phyloP scores from a whole-genome alignment of 345 rosid genomes.

The Acer negundo region DNA sequence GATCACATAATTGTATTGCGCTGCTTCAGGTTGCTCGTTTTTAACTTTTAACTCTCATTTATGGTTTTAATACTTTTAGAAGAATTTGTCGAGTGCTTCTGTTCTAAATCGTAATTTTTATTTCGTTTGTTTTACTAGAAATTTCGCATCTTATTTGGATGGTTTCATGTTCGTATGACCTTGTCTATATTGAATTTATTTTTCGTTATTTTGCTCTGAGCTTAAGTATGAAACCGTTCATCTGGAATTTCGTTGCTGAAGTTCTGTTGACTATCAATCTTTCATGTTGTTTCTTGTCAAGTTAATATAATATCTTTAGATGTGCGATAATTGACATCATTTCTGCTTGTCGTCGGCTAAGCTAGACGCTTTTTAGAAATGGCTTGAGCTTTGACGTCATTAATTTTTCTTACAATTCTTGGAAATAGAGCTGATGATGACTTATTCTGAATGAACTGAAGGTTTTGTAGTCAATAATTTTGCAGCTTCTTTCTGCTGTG shows the following conservation, averaged over 20 bases:
- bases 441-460: conserved; percentile 5
- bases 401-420: neutral
- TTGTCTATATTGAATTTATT: neutral
- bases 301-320: neutral
- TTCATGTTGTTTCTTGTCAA: neutral
- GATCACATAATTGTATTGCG: neutral
- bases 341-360: too few species aligned
- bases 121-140: neutral
- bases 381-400: neutral
- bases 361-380: too few species aligned
- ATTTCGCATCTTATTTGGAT: neutral
- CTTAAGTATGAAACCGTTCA: neutral
- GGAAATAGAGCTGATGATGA: conserved; percentile 11
- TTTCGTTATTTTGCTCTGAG: neutral
- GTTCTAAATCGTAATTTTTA: neutral
- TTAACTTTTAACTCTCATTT: neutral
- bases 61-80: neutral
- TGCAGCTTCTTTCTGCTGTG: conserved; percentile 95
- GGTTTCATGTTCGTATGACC: neutral
- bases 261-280: neutral
- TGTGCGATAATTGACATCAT: neutral
- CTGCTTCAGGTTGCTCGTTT: neutral
- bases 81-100: neutral
- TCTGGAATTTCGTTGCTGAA: neutral
- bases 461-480: conserved; percentile 1